Percentiles rank a stretch among this genome's conserved stretches.
Evolutionary conservation across 2,329 filamentous ascomycete species (phyloP).

Genomic region (Colletotrichum cordylinicola): DNA sequence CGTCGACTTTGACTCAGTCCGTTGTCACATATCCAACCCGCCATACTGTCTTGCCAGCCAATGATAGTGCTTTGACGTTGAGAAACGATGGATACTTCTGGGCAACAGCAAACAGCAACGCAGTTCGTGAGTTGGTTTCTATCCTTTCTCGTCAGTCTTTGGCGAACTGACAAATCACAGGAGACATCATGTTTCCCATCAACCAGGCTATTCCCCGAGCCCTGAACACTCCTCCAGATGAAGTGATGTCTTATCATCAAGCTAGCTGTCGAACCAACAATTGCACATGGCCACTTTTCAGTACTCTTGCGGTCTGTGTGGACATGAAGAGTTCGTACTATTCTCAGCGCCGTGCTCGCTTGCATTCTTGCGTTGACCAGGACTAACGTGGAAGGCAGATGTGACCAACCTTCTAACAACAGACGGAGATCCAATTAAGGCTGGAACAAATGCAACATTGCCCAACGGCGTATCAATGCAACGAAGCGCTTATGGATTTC

Average conservation of each 20-base stretch:
- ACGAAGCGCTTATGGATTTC: not conserved
- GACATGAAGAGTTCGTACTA: not conserved
- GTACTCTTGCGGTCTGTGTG: not conserved
- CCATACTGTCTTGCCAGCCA: not conserved
- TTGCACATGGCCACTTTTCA: constrained; percentile 3
- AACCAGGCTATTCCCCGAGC: not conserved
- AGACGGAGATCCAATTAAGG: not conserved
- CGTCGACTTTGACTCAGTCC: constrained; percentile 21
- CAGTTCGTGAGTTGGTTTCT: not conserved
- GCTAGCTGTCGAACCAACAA: not conserved
- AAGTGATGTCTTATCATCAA: not conserved
- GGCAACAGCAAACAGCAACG: not conserved
- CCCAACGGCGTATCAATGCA: not conserved
- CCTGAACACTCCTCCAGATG: not conserved
- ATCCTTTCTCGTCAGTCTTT: not conserved
- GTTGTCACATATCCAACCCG: constrained; percentile 11
- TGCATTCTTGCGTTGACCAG: not conserved
- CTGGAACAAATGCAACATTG: not conserved
- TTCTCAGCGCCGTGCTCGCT: not conserved
- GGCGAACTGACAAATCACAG: not conserved
- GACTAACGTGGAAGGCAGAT: not conserved
- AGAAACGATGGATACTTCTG: not conserved
- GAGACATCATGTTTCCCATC: not conserved
- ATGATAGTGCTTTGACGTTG: not conserved
- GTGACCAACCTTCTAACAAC: not conserved